These are phyloP conservation scores for Podila minutissima DNA, from an alignment of 192 early-diverging fungal species.

Conservation along the genomic window DNA sequence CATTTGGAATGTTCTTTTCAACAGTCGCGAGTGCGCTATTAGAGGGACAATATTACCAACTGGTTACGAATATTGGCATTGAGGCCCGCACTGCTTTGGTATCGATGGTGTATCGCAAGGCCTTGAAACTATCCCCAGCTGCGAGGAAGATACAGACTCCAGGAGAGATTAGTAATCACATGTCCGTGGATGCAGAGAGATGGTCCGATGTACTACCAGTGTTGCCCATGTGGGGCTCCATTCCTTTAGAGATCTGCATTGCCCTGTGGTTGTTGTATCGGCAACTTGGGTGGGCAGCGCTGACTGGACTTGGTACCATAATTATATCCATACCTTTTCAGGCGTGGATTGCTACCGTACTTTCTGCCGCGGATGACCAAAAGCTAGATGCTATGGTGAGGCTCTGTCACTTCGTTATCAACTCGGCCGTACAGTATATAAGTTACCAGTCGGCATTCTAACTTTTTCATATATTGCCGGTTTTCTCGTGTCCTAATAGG, in stretches of 20 bases:
- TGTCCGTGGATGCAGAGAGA: constrained; percentile 26
- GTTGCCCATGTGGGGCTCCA: background rate
- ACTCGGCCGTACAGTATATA: background rate
- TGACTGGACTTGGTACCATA: no score
- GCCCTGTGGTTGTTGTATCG: background rate
- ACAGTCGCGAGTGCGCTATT: constrained; percentile 5
- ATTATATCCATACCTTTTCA: no score
- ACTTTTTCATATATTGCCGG: background rate
- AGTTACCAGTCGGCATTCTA: no score
- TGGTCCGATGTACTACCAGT: constrained; percentile 4
- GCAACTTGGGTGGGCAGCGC: constrained; percentile 4
- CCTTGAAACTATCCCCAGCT: constrained; percentile 61
- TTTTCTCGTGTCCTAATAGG: background rate
- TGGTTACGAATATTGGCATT: constrained; percentile 62
- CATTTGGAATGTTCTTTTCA: constrained; percentile 34
- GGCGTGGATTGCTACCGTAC: no score
- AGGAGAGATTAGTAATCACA: constrained; percentile 10
- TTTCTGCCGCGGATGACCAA: no score
- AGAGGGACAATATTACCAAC: no score
- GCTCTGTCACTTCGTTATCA: background rate
- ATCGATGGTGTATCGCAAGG: constrained; percentile 82
- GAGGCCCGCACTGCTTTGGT: constrained; percentile 72
- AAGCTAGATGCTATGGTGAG: no score
- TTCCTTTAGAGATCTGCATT: constrained; percentile 4
- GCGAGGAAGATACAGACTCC: no score